Evolutionary conservation across 768 basidiomycete species (phyloP), one percentile per base, ranked within the genome.

Genomic region (Tricholoma sp.): DNA sequence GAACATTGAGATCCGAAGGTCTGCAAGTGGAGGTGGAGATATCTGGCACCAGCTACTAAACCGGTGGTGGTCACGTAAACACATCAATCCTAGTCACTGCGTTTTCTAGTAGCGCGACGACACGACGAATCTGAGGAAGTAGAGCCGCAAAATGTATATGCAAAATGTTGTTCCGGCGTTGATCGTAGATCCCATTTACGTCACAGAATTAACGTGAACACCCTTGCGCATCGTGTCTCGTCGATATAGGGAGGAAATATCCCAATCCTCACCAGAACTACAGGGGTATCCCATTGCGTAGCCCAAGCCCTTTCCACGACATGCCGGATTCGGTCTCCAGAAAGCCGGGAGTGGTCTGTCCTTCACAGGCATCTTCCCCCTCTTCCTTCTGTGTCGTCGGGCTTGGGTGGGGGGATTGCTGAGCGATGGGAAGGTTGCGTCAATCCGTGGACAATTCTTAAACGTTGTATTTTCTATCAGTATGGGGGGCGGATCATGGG

Each of bases 281-380:
- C 70, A 69, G 12, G 72, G 72, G 58, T 76, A 77, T 3, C 76
- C 77, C 67, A 75, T 73, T 12, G 70, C 76, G 61, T 79, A 78
- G 16, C 78, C 78, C 43, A 67, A 61, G 57, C 75, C 74, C 59
- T 74, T 77, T 11, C 75, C 76, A 54, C 61, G 66, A 61, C 64
- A 66, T 6, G 59, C 58, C 8, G 74, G 67, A 54, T 71, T 62
- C n/a, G 77, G 76, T 46, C 68, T 62, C 77, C 77, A 80, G 58
- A 76, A 80, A 46, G 65, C 66, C 31, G 78, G 72, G 14, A 59
- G 66, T 12, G 72, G 67, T 12, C 72, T 68, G 18, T 66, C 66
- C 52, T 56, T 66, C 50, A 60, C 50, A 19, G 52, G 59, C 43
- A 65, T 59, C 49, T 62, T 66, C 43, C 58, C 57, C 55, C 60